Evolutionary conservation across 1,284 basidiomycete genomes (phyloP).

Genomic region (Trichosporon sp.): DNA sequence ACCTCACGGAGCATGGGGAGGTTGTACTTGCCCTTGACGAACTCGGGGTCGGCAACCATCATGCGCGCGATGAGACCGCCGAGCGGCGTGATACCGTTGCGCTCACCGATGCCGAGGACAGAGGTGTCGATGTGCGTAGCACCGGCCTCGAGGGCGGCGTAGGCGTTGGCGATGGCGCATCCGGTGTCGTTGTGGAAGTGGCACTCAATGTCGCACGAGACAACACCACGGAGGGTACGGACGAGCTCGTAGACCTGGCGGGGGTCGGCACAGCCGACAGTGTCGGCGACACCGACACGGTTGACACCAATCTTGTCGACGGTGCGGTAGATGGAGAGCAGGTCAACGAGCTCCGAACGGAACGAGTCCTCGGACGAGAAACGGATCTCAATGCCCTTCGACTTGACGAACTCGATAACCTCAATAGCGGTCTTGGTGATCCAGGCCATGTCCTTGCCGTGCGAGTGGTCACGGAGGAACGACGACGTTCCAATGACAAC

Average conservation of each 20-base stretch:
- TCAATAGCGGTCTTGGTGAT: slow-evolving; percentile 96
- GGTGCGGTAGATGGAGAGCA: slow-evolving; percentile 97
- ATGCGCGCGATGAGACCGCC: slow-evolving; percentile 96
- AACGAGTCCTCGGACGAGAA: slow-evolving; percentile 99
- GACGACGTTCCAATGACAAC: slow-evolving; percentile 99
- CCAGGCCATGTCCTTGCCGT: slow-evolving; percentile 99
- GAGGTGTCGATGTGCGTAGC: slow-evolving; percentile 98
- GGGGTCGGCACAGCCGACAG: slow-evolving; percentile 98
- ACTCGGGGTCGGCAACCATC: slow-evolving; percentile 88
- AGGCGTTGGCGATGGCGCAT: slow-evolving; percentile 95
- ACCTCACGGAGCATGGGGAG: slow-evolving; percentile 95
- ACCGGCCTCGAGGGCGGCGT: slow-evolving; percentile 96
- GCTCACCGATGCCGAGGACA: slow-evolving; percentile 93
- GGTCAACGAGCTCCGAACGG: slow-evolving; percentile 98
- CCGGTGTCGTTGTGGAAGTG: slow-evolving; percentile 98
- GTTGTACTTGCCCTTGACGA: slow-evolving; percentile 99
- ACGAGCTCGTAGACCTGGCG: slow-evolving; percentile 99
- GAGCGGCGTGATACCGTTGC: slow-evolving; percentile 97
- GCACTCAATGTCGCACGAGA: slow-evolving; percentile 95
- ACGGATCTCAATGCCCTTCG: slow-evolving; percentile 98
- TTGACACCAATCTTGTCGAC: slow-evolving; percentile 99
- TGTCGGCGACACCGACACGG: slow-evolving; percentile 98
- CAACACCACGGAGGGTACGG: slow-evolving; percentile 91
- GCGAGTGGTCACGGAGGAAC: slow-evolving; percentile 98
- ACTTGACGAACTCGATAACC: slow-evolving; percentile 99